Conservation (phyloP, 2,329 filamentous ascomycete species). For the Tolypocladium amazonense region DNA sequence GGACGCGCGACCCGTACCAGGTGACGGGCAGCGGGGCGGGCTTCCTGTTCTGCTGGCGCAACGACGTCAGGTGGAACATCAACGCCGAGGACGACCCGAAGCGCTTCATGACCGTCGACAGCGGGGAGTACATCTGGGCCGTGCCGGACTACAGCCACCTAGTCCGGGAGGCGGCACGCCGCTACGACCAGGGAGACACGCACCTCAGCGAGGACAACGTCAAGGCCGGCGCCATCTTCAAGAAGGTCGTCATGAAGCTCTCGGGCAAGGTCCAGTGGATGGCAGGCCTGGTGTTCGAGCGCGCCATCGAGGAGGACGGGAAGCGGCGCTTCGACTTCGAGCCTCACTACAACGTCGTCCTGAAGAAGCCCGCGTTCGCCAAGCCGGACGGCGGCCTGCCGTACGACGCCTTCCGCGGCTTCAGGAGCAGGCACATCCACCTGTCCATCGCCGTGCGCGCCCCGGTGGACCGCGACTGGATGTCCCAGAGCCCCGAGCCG, state of each 20-base stretch:
- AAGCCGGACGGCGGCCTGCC: constrained; percentile 42
- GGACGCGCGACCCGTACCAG: constrained; percentile 82
- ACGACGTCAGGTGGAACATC: constrained; percentile 80
- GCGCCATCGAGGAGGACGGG: constrained; percentile 61
- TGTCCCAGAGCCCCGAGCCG: constrained; percentile 59
- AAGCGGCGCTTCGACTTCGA: constrained; percentile 77
- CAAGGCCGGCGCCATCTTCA: constrained; percentile 75
- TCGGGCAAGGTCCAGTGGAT: constrained; percentile 94
- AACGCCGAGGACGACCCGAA: constrained; percentile 78
- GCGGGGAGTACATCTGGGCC: constrained; percentile 88
- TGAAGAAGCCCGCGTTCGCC: constrained; percentile 71
- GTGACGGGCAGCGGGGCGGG: constrained; percentile 89
- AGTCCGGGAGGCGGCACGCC: constrained; percentile 54
- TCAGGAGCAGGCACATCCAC: constrained; percentile 93
- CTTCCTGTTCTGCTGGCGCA: constrained; percentile 97
- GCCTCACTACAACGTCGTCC: constrained; percentile 82
- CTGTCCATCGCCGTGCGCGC: constrained; percentile 86
- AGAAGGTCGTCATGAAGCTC: constrained; percentile 97
- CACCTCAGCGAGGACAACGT: constrained; percentile 52
- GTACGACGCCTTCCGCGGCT: constrained; percentile 95
- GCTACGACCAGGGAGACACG: constrained; percentile 44
- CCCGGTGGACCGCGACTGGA: constrained; percentile 80
- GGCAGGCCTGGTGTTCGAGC: constrained; percentile 84
- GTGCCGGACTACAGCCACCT: constrained; percentile 89
- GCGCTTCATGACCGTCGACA: constrained; percentile 91